These are phyloP conservation scores for Paramyrothecium sp. DNA, from an alignment of 2,329 filamentous ascomycete species.

Conservation along the genomic window DNA sequence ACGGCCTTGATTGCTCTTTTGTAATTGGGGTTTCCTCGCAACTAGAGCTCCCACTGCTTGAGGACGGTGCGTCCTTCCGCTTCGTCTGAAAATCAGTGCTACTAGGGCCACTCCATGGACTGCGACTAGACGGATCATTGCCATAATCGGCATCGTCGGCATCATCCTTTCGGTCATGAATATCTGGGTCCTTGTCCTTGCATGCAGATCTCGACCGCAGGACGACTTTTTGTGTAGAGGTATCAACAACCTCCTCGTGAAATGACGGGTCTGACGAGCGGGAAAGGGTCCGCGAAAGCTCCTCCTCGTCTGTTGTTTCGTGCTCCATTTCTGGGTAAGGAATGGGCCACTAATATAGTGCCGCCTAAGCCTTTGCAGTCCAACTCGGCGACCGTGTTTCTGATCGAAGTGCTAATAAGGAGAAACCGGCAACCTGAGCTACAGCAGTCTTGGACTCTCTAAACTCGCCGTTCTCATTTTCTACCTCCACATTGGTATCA, in stretches of 20 bases:
- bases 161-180: not conserved
- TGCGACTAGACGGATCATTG: not conserved
- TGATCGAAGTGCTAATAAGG: not conserved
- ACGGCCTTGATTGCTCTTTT: not conserved
- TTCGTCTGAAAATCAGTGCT: not conserved
- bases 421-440: slow-evolving; percentile 11
- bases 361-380: not conserved
- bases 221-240: not conserved
- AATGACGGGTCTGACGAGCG: not conserved
- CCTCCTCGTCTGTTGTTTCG: not conserved
- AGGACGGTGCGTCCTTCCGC: not conserved
- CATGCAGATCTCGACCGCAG: not conserved
- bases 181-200: not conserved
- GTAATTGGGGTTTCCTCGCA: not conserved
- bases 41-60: not conserved
- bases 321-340: not conserved
- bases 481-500: slow-evolving; percentile 10
- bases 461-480: slow-evolving; percentile 2
- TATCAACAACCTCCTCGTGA: not conserved
- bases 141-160: not conserved
- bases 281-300: not conserved
- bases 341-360: not conserved
- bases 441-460: slow-evolving; percentile 13
- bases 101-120: not conserved
- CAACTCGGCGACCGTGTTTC: not conserved